Evolutionary conservation across 192 early-diverging fungal species (phyloP).

Genomic region (Gonapodya sp.): DNA sequence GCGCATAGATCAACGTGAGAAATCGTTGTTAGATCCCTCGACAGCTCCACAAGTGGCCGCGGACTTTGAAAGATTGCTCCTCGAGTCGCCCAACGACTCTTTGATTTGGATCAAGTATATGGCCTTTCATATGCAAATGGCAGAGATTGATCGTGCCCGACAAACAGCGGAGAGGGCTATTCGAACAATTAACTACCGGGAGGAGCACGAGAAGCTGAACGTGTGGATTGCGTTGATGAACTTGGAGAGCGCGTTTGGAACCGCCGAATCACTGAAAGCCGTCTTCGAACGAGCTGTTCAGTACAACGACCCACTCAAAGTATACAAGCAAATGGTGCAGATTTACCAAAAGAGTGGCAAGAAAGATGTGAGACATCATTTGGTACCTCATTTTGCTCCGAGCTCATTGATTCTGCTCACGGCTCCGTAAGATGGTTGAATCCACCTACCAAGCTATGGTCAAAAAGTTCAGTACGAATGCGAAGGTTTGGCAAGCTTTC

Average conservation of each 20-base stretch:
- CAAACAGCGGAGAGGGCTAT: conserved; percentile 88
- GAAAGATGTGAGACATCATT: conserved; percentile 32
- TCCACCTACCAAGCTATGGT: conserved; percentile 60
- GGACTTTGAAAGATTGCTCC: conserved; percentile 86
- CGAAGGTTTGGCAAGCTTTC: conserved; percentile 84
- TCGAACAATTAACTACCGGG: conserved; percentile 79
- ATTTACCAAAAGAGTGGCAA: conserved; percentile 86
- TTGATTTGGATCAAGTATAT: conserved; percentile 99
- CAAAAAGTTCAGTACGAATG: conserved; percentile 78
- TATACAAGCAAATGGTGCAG: conserved; percentile 76
- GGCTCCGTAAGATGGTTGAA: conserved; percentile 38
- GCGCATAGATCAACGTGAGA: conserved; percentile 27
- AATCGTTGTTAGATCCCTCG: conserved; percentile 26
- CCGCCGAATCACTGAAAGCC: conserved; percentile 59
- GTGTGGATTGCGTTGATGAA: conserved; percentile 96
- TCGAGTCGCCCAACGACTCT: conserved; percentile 92
- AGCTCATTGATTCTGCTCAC: neutral
- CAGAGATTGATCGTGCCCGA: conserved; percentile 87
- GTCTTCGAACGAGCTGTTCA: conserved; percentile 80
- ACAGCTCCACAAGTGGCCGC: conserved; percentile 59
- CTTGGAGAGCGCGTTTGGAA: conserved; percentile 92
- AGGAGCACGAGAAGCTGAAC: conserved; percentile 94
- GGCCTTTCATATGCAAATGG: conserved; percentile 93
- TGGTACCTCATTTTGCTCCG: neutral
- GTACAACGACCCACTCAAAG: conserved; percentile 80